Conservation (phyloP, 352 stramenopile genomes). For the Globisporangium paroecandrum region DNA sequence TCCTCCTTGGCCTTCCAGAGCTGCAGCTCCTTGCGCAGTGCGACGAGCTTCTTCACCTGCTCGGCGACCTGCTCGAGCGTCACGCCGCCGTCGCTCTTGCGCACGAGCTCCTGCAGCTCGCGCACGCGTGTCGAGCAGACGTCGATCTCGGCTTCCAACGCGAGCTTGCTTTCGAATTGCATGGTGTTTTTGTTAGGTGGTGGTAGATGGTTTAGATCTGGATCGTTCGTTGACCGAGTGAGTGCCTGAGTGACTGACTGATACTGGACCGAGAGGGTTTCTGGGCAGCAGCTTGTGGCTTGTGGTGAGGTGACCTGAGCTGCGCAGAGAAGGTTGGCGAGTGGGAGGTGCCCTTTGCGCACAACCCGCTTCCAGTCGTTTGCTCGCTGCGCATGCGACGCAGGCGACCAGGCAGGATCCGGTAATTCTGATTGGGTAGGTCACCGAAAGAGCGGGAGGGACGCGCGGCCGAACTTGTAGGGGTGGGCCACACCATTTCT, state of each 20-base stretch:
- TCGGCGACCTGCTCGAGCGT: constrained; percentile 45
- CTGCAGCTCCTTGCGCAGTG: constrained; percentile 69
- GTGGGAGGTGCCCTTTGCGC: neutral
- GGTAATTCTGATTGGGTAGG: neutral
- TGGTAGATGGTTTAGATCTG: neutral
- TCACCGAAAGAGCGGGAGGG: constrained; percentile 1
- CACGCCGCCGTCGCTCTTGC: constrained; percentile 38
- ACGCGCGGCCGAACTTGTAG: neutral
- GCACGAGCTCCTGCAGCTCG: constrained; percentile 45
- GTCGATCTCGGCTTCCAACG: constrained; percentile 57
- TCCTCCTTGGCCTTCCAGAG: constrained; percentile 40
- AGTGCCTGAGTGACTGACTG: neutral
- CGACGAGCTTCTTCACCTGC: constrained; percentile 59
- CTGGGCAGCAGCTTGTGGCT: neutral
- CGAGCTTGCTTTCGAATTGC: constrained; percentile 39
- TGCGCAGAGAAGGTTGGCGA: neutral
- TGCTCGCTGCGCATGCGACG: neutral
- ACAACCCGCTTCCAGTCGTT: neutral
- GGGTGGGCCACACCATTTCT: neutral
- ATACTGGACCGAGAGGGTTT: constrained; percentile 5
- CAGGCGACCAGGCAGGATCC: neutral
- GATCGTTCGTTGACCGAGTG: neutral
- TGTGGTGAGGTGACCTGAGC: neutral
- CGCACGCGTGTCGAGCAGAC: constrained; percentile 48
- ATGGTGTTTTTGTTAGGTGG: constrained; percentile 6